A percentile compares a stretch with the other conserved stretches of the same genome.
These are phyloP conservation scores for Calonectria honghensis DNA, from an alignment of 2,329 filamentous ascomycete genomes.

Conservation along the genomic window DNA sequence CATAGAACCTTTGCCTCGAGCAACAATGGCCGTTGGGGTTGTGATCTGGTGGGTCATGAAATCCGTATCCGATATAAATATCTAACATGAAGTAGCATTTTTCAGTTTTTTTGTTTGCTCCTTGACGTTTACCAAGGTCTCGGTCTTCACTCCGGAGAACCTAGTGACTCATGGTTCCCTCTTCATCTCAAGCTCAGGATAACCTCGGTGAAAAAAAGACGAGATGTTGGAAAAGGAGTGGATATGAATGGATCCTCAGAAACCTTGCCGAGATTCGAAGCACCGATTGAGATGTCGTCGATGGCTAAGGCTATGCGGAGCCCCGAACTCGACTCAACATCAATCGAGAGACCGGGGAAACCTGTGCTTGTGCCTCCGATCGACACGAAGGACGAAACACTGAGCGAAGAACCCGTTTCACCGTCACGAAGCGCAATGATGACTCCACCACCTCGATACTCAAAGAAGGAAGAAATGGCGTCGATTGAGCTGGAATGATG, in stretches of 20 bases:
- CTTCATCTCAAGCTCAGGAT: not conserved
- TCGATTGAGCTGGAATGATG: not conserved
- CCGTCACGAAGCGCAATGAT: not conserved
- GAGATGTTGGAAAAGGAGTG: not conserved
- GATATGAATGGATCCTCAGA: not conserved
- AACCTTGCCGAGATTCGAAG: not conserved
- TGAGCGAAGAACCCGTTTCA: not conserved
- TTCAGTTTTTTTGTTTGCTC: not conserved
- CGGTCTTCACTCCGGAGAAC: not conserved
- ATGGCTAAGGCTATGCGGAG: not conserved
- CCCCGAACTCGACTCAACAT: not conserved
- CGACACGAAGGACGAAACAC: not conserved
- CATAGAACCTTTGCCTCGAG: not conserved
- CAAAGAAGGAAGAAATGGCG: not conserved
- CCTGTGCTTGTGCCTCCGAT: not conserved
- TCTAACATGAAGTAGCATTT: not conserved
- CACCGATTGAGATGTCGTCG: not conserved
- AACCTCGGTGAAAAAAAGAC: not conserved
- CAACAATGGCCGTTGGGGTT: not conserved
- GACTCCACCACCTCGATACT: not conserved
- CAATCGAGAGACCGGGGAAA: not conserved
- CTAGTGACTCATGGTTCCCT: not conserved
- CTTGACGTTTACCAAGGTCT: not conserved
- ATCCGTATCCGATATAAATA: not conserved
- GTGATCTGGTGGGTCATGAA: not conserved